Conservation (phyloP, 176 grass and related monocot species). For the Musa acuminata region DNA sequence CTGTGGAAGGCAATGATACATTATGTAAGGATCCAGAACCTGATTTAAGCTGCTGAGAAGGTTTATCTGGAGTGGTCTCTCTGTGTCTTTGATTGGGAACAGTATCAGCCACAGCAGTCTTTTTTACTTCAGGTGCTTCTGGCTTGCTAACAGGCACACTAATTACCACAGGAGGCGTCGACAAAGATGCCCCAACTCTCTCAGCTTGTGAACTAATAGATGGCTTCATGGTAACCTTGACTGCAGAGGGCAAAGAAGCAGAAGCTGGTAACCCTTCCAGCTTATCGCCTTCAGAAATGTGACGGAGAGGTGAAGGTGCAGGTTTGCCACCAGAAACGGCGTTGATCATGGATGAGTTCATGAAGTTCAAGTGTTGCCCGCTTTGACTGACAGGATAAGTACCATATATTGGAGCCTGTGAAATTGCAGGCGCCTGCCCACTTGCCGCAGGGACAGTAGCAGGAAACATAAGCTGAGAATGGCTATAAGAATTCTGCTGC, state of each 20-base stretch:
- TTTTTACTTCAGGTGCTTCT: constrained; percentile 1
- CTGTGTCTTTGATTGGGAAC: background rate
- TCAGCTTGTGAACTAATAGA: constrained; percentile 24
- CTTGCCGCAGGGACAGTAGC: constrained; percentile 29
- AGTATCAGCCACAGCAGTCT: background rate
- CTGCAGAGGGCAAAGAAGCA: constrained; percentile 17
- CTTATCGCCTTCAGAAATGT: constrained; percentile 10
- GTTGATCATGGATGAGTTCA: constrained; percentile 29
- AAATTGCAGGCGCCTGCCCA: constrained; percentile 44
- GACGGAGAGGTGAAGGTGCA: constrained; percentile 10
- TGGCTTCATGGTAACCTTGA: constrained; percentile 26
- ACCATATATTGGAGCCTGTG: constrained; percentile 38
- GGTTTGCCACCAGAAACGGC: constrained; percentile 15
- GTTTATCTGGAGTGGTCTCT: background rate
- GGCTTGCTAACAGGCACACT: background rate
- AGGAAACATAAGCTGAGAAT: constrained; percentile 47
- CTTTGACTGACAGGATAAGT: constrained; percentile 40
- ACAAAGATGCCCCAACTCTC: constrained; percentile 12
- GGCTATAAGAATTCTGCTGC: constrained; percentile 32
- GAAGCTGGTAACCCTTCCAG: constrained; percentile 23
- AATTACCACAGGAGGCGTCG: constrained; percentile 33
- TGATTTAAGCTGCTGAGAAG: background rate
- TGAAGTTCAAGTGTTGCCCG: constrained; percentile 26
- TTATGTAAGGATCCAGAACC: background rate
- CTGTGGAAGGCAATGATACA: background rate